These are phyloP conservation scores for Calonectria henricotiae DNA, from an alignment of 2,329 filamentous ascomycete species.

Conservation along the genomic window DNA sequence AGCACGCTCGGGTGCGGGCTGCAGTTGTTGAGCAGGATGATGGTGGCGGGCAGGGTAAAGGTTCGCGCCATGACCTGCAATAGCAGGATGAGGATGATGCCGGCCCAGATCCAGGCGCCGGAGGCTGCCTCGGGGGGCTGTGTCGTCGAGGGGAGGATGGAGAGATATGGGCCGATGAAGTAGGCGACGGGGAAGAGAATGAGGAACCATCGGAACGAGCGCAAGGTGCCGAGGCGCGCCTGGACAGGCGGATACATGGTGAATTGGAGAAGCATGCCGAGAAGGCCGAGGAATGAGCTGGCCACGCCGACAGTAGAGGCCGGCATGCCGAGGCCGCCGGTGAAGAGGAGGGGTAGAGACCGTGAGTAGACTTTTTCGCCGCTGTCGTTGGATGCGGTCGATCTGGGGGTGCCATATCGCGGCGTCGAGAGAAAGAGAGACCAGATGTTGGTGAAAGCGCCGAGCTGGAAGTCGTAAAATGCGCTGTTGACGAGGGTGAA, in stretches of 20 bases:
- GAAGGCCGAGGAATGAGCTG: constrained; percentile 78
- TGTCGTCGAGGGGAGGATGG: constrained; percentile 60
- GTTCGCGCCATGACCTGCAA: constrained; percentile 83
- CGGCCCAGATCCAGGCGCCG: constrained; percentile 42
- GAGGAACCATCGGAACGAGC: constrained; percentile 77
- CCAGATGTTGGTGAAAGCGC: constrained; percentile 79
- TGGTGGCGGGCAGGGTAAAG: constrained; percentile 74
- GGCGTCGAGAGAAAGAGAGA: constrained; percentile 80
- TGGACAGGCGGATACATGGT: constrained; percentile 79
- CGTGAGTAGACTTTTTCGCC: constrained; percentile 52
- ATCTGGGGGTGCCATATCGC: constrained; percentile 60
- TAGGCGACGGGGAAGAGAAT: constrained; percentile 80
- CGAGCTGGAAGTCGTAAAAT: constrained; percentile 80
- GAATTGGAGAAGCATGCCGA: constrained; percentile 80
- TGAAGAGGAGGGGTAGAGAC: constrained; percentile 69
- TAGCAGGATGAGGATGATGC: constrained; percentile 68
- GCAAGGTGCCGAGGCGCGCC: constrained; percentile 76
- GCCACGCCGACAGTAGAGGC: constrained; percentile 79
- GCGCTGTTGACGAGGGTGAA: constrained; percentile 75
- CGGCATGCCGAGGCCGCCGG: constrained; percentile 78
- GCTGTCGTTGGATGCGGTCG: constrained; percentile 45
- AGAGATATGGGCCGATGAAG: constrained; percentile 77
- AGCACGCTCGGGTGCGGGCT: constrained; percentile 73
- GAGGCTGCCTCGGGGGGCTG: constrained; percentile 38
- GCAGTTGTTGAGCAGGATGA: constrained; percentile 75